Percentiles rank a stretch among this genome's conserved stretches.
Evolutionary conservation across 805 yeast genomes (phyloP).

Genomic region (Yamadazyma philogaea): DNA sequence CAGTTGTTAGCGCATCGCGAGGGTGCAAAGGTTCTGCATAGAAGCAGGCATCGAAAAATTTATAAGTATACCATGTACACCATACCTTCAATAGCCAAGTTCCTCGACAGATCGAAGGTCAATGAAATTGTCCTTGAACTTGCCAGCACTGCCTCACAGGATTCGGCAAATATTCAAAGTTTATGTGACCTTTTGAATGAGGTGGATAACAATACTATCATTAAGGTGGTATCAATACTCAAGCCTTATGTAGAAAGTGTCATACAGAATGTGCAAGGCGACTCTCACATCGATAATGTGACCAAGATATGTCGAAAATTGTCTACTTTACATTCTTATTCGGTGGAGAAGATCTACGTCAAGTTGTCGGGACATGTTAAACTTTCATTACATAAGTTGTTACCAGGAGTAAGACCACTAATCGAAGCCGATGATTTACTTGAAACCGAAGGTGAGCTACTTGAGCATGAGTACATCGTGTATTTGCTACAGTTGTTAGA

Average conservation of each 20-base stretch:
- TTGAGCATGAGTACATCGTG: slow-evolving; percentile 13
- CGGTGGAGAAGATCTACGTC: slow-evolving; percentile 6
- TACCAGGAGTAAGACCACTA: slow-evolving; percentile 15
- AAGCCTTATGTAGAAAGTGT: slow-evolving; percentile 7
- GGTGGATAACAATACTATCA: slow-evolving; percentile 14
- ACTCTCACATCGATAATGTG: slow-evolving; percentile 10
- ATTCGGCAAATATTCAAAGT: slow-evolving; percentile 19
- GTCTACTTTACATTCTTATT: slow-evolving; percentile 16
- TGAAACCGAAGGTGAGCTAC: slow-evolving; percentile 9
- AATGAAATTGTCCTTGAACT: slow-evolving; percentile 20
- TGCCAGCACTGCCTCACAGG: slow-evolving; percentile 17
- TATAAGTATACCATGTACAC: slow-evolving; percentile 4
- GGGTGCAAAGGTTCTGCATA: slow-evolving; percentile 3
- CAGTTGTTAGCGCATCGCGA: not conserved
- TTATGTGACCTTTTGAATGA: slow-evolving; percentile 27
- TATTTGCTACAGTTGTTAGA: slow-evolving; percentile 38
- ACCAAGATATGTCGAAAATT: slow-evolving; percentile 16
- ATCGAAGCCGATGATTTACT: slow-evolving; percentile 2
- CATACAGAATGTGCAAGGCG: slow-evolving; percentile 3
- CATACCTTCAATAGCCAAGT: slow-evolving; percentile 23
- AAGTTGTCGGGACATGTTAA: slow-evolving; percentile 11
- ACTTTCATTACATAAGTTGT: slow-evolving; percentile 13
- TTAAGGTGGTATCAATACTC: slow-evolving; percentile 1
- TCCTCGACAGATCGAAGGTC: slow-evolving; percentile 20
- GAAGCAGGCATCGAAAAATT: slow-evolving; percentile 10